Conservation (phyloP, 768 basidiomycete genomes). For the Xerocomellus chrysenteron region DNA sequence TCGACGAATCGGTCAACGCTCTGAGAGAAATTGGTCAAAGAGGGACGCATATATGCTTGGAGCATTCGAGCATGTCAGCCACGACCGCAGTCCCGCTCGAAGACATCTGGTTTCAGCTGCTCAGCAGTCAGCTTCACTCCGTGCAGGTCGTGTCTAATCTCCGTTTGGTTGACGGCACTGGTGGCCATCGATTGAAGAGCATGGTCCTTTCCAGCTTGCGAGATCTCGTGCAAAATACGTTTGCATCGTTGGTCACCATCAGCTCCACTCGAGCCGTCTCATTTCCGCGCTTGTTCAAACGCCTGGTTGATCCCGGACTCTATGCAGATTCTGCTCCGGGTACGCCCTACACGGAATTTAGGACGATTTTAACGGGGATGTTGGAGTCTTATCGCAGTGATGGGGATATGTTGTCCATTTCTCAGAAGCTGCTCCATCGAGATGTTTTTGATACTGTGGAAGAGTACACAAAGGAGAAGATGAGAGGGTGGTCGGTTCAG, state of each 20-base stretch:
- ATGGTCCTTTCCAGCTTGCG: constrained; percentile 53
- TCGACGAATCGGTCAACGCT: constrained; percentile 43
- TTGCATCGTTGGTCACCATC: constrained; percentile 80
- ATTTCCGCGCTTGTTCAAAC: constrained; percentile 90
- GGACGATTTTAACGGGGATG: constrained; percentile 91
- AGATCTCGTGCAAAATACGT: constrained; percentile 78
- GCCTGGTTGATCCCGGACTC: constrained; percentile 76
- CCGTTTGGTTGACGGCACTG: constrained; percentile 24
- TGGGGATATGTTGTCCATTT: constrained; percentile 84
- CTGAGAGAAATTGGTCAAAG: constrained; percentile 59
- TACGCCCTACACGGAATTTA: constrained; percentile 86
- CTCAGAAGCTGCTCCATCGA: constrained; percentile 74
- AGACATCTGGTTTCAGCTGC: constrained; percentile 86
- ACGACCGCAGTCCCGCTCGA: constrained; percentile 54
- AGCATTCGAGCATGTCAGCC: constrained; percentile 51
- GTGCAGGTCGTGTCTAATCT: constrained; percentile 67
- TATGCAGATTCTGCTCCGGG: constrained; percentile 48
- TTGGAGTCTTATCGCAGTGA: constrained; percentile 91
- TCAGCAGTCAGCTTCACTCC: constrained; percentile 77
- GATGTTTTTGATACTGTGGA: constrained; percentile 80
- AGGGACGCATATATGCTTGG: constrained; percentile 68
- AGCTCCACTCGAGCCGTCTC: constrained; percentile 78
- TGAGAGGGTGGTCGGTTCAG: constrained; percentile 60
- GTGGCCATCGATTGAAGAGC: constrained; percentile 21
- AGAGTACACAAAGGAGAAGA: constrained; percentile 54